Percentiles rank a stretch among this genome's conserved stretches.
These are phyloP conservation scores for Solanum chacoense DNA, from an alignment of 305 asterid species.

Conservation along the genomic window DNA sequence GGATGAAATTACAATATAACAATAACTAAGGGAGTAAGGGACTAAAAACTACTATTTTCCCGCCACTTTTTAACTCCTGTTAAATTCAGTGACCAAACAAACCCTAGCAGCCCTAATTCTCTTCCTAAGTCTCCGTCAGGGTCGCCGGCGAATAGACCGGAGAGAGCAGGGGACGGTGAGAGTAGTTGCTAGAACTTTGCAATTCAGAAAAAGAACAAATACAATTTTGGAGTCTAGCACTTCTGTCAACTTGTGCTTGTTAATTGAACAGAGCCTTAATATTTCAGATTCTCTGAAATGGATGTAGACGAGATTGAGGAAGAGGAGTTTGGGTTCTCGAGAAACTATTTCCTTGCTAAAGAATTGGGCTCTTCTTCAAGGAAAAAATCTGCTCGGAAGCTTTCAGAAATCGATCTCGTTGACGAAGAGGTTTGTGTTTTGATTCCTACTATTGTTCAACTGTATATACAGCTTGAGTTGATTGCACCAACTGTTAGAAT, in stretches of 20 bases:
- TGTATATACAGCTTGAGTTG: background rate
- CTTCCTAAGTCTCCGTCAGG: background rate
- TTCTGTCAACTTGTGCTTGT: background rate
- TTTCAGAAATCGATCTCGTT: constrained; percentile 49
- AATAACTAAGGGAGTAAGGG: background rate
- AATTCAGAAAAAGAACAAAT: background rate
- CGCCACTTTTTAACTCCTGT: background rate
- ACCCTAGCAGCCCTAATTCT: background rate
- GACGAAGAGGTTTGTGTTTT: constrained; percentile 54
- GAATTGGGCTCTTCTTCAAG: constrained; percentile 58
- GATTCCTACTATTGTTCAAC: background rate
- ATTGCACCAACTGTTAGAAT: background rate
- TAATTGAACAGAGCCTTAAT: background rate
- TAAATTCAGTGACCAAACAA: background rate
- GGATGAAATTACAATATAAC: background rate
- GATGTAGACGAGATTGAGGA: constrained; percentile 54
- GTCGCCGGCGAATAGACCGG: background rate
- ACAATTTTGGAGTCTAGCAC: background rate
- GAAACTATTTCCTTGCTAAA: constrained; percentile 79
- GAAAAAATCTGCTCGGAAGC: constrained; percentile 56
- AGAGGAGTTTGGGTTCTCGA: constrained; percentile 82
- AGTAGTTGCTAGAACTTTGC: background rate
- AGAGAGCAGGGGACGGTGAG: background rate
- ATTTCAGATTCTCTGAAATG: constrained; percentile 11
- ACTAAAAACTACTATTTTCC: background rate